Conservation (phyloP, 495 filamentous ascomycete species). For the Penicillium angulare region DNA sequence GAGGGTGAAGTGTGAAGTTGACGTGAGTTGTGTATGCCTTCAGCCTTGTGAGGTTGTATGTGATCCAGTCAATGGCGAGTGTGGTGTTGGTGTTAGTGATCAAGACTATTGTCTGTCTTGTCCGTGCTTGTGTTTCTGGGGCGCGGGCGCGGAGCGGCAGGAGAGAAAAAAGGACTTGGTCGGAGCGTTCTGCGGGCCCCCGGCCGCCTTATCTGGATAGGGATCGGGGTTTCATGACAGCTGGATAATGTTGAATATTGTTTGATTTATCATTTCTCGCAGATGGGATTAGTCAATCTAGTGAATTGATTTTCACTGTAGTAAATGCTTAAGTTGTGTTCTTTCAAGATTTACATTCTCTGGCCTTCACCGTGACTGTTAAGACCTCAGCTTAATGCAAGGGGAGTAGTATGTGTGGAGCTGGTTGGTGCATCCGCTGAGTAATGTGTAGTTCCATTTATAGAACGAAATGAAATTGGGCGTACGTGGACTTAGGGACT, state of each 20-base stretch:
- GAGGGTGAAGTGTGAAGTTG: not conserved
- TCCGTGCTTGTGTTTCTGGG: not conserved
- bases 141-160: not conserved
- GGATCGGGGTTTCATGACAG: not conserved
- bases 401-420: not conserved
- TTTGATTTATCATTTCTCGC: too few species aligned
- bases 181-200: conserved; percentile 27
- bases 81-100: not conserved
- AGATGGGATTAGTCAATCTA: too few species aligned
- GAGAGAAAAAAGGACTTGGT: conserved; percentile 21
- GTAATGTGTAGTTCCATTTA: conserved; percentile 10
- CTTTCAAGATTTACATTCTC: too few species aligned
- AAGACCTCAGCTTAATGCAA: too few species aligned
- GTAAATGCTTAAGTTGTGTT: too few species aligned
- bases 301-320: too few species aligned
- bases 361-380: too few species aligned
- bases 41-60: too few species aligned
- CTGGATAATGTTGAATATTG: not conserved
- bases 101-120: not conserved
- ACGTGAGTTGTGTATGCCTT: too few species aligned
- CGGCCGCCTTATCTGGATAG: conserved; percentile 19
- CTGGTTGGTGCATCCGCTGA: conserved; percentile 4
- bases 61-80: not conserved
- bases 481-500: not conserved
- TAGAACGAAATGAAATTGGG: conserved; percentile 1